phyloP scores from a whole-genome alignment of 208 protist genomes.

The Trypanosoma theileri region DNA sequence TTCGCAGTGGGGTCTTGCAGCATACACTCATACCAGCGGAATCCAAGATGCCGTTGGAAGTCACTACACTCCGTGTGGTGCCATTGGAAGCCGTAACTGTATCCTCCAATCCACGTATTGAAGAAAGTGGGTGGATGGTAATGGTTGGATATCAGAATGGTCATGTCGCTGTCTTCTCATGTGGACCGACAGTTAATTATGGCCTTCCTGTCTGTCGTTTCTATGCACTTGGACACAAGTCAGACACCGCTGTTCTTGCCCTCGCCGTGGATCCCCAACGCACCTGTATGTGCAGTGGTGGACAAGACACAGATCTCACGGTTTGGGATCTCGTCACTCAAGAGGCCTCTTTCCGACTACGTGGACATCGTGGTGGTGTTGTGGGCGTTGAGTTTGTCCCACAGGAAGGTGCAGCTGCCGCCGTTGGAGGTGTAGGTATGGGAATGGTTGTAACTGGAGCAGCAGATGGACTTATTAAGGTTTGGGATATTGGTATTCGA shows the following conservation, averaged over 20 bases:
- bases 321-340: constrained; percentile 96
- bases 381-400: constrained; percentile 69
- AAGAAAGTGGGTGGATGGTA: constrained; percentile 63
- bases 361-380: constrained; percentile 84
- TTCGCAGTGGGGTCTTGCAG: constrained; percentile 71
- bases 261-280: constrained; percentile 64
- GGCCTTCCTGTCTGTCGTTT: constrained; percentile 79
- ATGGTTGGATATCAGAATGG: constrained; percentile 88
- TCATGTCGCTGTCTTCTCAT: constrained; percentile 75
- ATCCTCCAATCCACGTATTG: constrained; percentile 20
- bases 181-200: constrained; percentile 72
- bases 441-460: constrained; percentile 68
- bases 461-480: constrained; percentile 87
- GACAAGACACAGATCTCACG: constrained; percentile 97
- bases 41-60: constrained; percentile 78
- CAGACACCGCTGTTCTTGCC: constrained; percentile 85
- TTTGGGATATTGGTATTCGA: constrained; percentile 76
- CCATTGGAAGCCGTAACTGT: constrained; percentile 30
- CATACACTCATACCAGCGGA: constrained; percentile 73
- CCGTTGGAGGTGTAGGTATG: constrained; percentile 10
- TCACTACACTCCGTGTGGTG: constrained; percentile 64
- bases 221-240: constrained; percentile 82
- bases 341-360: constrained; percentile 75
- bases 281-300: constrained; percentile 82
- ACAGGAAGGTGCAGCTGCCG: not conserved